phyloP scores from a whole-genome alignment of 306 rosid genomes.

The Cucurbita maxima region DNA sequence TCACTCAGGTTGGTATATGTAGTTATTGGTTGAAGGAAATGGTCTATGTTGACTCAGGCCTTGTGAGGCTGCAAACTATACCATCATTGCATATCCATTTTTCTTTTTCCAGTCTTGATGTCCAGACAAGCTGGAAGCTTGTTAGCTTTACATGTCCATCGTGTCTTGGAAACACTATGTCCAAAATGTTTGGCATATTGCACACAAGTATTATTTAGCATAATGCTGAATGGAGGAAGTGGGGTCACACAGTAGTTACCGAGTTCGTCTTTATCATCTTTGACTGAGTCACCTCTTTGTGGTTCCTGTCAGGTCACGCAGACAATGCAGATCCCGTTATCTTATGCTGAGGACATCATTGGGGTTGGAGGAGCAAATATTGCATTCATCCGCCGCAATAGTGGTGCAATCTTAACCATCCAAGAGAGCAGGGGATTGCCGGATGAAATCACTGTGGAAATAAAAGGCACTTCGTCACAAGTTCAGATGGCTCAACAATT shows the following conservation, averaged over 20 bases:
- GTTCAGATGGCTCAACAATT: slow-evolving; percentile 85
- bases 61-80: background rate
- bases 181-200: background rate
- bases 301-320: slow-evolving; percentile 53
- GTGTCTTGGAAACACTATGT: background rate
- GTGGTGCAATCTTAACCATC: slow-evolving; percentile 84
- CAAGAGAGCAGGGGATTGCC: slow-evolving; percentile 83
- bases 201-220: background rate
- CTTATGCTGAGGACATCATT: slow-evolving; percentile 91
- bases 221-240: background rate
- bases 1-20: slow-evolving; percentile 57
- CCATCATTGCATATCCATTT: background rate
- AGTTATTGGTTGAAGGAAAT: background rate
- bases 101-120: background rate
- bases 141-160: background rate
- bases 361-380: slow-evolving; percentile 88
- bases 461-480: slow-evolving; percentile 79
- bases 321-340: slow-evolving; percentile 93
- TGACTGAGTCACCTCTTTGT: background rate
- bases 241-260: background rate
- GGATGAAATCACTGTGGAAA: slow-evolving; percentile 88
- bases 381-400: slow-evolving; percentile 76
- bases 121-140: background rate
- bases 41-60: background rate
- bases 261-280: background rate